Base-by-base conservation (phyloP, 768 basidiomycete species). In the Basidioascus undulatus region DNA sequence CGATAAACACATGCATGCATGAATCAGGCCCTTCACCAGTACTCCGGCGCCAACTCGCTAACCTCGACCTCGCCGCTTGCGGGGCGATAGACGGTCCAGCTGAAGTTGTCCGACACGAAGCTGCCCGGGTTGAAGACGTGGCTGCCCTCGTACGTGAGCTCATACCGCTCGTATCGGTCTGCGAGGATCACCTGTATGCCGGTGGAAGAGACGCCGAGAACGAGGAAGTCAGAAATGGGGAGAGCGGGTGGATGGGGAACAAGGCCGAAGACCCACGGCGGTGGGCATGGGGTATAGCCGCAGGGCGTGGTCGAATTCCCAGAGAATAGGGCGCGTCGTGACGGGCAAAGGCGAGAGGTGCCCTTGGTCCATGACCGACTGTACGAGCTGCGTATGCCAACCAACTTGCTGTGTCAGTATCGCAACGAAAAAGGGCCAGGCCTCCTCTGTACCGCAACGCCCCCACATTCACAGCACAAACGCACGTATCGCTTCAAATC, bases 71-170 rank as follows among this genome's bases (percentile, higher is more conserved):
- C 32, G 70, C 59, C 44, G 75, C n/a, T 76, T 2, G 79, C 71
- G 11, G 87, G 87, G 43, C 75, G 79, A 50, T 87, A 98, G 3
- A 83, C 79, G 10, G 78, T 82, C 63, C 94, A 96, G 5, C 70
- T 67, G 49, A 82, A 77, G 5, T 75, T 68, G 37, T 70, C 76
- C 5, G 80, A 72, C 12, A 84, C 65, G 54, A 96, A 94, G 37
- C 76, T 74, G 16, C 92, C 87, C 0, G 92, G 92, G 56, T 98
- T 98, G 66, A 96, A 86, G 21, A 96, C 92, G 59, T 96, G 92
- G 51, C 92, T 96, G 10, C 84, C 84, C 44, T 87, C 86, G 56
- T 98, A 98, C 1, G 87, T 96, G 47, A 92, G 65, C 51, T 92
- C 83, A 57, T 83, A 98, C 35, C 78, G 71, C 55, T 92, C 87